phyloP scores from a whole-genome alignment of 169 alveolate genomes.

The Plasmodium sp. region DNA sequence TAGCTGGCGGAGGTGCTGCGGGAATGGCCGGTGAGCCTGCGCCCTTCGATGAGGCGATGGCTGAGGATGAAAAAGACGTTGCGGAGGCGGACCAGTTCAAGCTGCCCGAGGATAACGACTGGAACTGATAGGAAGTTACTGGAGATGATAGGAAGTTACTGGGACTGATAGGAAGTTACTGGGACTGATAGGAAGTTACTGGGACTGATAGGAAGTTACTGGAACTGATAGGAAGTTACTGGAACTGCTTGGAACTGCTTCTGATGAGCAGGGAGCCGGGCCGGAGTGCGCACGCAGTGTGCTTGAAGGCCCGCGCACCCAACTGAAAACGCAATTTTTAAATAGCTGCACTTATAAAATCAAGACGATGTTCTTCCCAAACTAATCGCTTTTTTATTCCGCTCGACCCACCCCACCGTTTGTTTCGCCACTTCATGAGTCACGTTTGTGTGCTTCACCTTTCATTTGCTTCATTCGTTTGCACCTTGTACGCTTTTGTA shows the following conservation, averaged over 20 bases:
- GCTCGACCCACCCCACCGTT: background rate
- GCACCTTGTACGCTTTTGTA: background rate
- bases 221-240: constrained; percentile 1
- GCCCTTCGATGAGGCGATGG: constrained; percentile 53
- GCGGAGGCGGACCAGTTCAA: constrained; percentile 54
- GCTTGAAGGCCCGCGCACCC: background rate
- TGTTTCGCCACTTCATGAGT: background rate
- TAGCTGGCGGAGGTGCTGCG: constrained; percentile 14
- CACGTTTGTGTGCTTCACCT: background rate
- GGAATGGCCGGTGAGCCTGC: constrained; percentile 18
- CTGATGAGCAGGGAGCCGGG: background rate
- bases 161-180: constrained; percentile 11
- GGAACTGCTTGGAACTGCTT: background rate
- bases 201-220: constrained; percentile 17
- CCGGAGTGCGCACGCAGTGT: background rate
- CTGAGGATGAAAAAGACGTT: constrained; percentile 39
- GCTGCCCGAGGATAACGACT: constrained; percentile 72
- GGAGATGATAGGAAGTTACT: constrained; percentile 11
- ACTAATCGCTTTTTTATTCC: background rate
- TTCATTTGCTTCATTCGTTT: background rate
- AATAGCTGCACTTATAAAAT: background rate
- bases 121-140: constrained; percentile 20
- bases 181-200: constrained; percentile 13
- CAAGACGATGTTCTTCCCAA: background rate
- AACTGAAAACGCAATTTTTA: background rate